Base-by-base conservation (phyloP, 2,329 filamentous ascomycete species). In the Xylaria sp. region DNA sequence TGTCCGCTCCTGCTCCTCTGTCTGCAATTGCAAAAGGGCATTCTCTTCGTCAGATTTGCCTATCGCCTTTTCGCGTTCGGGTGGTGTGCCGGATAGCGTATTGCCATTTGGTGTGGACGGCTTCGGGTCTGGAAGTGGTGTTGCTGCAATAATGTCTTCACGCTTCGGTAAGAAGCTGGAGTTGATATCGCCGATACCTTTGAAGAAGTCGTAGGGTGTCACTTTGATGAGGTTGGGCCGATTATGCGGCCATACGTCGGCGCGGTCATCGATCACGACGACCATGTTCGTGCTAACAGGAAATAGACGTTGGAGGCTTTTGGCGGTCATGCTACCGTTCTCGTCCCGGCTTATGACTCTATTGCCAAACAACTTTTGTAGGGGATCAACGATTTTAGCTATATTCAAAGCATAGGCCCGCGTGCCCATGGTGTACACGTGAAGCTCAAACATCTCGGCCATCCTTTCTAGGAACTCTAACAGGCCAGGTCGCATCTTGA, bases 341-440 rank as follows among this genome's bases (percentile, higher is more conserved):
- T 99, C 96, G 79, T 98, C 95, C 76, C 96, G 92, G 81, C 95
- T 98, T 77, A 99, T 92, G 76, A 99, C 94, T 65, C 96, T 90
- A 80, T 98, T 94, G 48, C 93, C 95, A 79, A 99, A 99, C 10
- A 97, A 89, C 78, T 91, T 94, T 72, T 91, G 89, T 41, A 95
- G 90, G 0, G 95, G 95, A 77, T 99, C 96, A 71, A 99, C 92
- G 71, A 99, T 95, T 74, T 92, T 91, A 46, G 94, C 94, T 75
- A 99, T 97, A 70, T 93, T 92, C 74, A 94, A 87, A 10, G 96
- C 96, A 78, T 99, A 99, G n/a, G 95, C 93, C 72, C 96, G 89
- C 25, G 96, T 99, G 66, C 95, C 96, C 96, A 99, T 99, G 52
- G 96, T 99, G 84, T 99, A 99, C 72, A 99, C 95, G 80, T 99